These are phyloP conservation scores for Apiospora malaysiana DNA, from an alignment of 2,329 filamentous ascomycete species.

Conservation along the genomic window DNA sequence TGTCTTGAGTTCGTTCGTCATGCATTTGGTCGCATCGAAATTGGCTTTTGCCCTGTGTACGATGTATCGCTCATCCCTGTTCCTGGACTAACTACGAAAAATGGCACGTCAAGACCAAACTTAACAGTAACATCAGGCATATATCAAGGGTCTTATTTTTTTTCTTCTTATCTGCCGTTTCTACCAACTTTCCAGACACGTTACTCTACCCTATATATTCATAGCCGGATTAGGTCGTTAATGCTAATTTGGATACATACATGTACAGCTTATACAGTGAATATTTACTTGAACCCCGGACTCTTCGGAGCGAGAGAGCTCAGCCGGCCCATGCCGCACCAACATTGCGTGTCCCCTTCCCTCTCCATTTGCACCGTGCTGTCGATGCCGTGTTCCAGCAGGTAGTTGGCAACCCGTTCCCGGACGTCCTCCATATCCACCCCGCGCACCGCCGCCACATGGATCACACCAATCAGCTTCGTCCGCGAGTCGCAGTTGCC, in stretches of 20 bases:
- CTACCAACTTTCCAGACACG: not conserved
- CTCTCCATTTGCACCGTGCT: conserved; percentile 87
- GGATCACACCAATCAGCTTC: conserved; percentile 81
- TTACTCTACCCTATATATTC: not conserved
- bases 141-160: too few relatives aligned
- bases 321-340: conserved; percentile 57
- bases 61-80: too few relatives aligned
- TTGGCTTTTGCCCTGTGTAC: not conserved
- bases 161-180: not conserved
- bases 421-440: conserved; percentile 84
- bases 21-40: not conserved
- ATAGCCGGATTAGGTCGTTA: not conserved
- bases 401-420: conserved; percentile 74
- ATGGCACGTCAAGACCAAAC: too few relatives aligned
- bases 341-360: conserved; percentile 73
- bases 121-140: too few relatives aligned
- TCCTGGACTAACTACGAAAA: too few relatives aligned
- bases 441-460: conserved; percentile 76
- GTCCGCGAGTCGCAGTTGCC: conserved; percentile 44
- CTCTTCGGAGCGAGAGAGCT: conserved; percentile 40
- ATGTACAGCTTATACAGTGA: conserved; percentile 7
- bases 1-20: not conserved
- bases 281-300: not conserved
- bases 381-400: conserved; percentile 75
- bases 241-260: not conserved